Evolutionary conservation across 2,329 filamentous ascomycete species (phyloP), one percentile per base, ranked within the genome.

Genomic region (Sarocladium kiliense): DNA sequence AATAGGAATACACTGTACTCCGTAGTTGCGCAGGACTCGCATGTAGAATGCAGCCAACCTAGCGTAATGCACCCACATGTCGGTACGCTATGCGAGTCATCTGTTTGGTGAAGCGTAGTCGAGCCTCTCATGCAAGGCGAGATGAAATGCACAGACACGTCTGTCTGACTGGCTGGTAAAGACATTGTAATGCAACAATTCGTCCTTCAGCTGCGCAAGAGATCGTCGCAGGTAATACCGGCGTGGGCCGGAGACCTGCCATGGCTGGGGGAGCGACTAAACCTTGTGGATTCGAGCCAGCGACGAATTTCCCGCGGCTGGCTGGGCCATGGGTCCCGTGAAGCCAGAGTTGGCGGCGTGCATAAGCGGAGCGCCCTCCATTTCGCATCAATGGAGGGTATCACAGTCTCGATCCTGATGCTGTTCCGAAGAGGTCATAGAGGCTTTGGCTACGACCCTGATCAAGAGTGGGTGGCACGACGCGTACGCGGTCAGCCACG

Each of bases 81-180:
- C 27, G 47, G 47, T 36, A 51, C 47, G 16, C 47, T 27, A 51
- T 51, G 47, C 47, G 27, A 51, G 47, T 51, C 47, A 51, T 36
- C 47, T 51, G 47, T 51, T 34, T 51, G 47, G 47, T 51, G 47
- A 51, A 36, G 27, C 27, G 25, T 34, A 26, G 47, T 34, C 27
- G 27, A 23, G n/a, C 16, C 5, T 23, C 10, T 51, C 30, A 51
- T 51, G 47, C 47, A 51, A 10, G 27, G 4, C 27, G 47, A 51
- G 47, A 51, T 51, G 47, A 51, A 36, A 27, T 14, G 18, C 30
- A 14, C 6, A 34, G 47, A 18, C 6, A 27, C 47, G 5, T 25
- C 36, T 3, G 5, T 21, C 19, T 51, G 47, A 36, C 26, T 51
- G 47, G 47, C n/a, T n/a, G 12, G 10, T 36, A 16, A 14, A 11